These are phyloP conservation scores for Pelargonium cotyledonis DNA, from an alignment of 441 rosid genomes.

Conservation along the genomic window DNA sequence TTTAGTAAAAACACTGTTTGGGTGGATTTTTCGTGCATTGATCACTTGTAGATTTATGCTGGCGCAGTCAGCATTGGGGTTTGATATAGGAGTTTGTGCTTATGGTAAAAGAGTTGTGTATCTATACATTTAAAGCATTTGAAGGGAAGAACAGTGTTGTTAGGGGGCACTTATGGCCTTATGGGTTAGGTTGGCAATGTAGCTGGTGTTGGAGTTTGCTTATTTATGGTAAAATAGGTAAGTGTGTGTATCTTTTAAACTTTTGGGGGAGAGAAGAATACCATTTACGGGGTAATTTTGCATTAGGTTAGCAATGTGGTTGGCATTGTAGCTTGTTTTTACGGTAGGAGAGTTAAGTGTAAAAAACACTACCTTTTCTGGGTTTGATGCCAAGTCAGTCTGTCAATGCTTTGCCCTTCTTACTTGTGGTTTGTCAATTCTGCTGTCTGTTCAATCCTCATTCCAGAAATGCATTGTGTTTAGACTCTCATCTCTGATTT, in stretches of 20 bases:
- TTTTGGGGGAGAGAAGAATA: background rate
- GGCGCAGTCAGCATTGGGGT: background rate
- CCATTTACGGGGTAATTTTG: background rate
- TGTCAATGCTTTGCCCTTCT: background rate
- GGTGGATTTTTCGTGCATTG: background rate
- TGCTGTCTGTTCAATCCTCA: background rate
- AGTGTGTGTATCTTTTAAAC: background rate
- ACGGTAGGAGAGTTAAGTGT: background rate
- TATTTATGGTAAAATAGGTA: background rate
- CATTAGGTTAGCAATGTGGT: background rate
- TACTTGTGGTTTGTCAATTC: background rate
- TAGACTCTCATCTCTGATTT: background rate
- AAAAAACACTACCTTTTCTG: background rate
- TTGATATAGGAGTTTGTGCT: background rate
- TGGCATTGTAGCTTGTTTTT: background rate
- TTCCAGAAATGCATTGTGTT: background rate
- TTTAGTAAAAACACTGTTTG: background rate
- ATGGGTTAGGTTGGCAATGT: background rate
- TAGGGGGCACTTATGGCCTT: background rate
- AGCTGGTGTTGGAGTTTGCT: background rate
- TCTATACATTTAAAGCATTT: background rate
- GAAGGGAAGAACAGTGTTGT: background rate
- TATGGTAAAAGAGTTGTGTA: background rate
- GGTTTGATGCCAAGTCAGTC: background rate
- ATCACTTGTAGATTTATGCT: background rate